Conservation (phyloP, 129 eudicot genomes). For the Flaveria bidentis region DNA sequence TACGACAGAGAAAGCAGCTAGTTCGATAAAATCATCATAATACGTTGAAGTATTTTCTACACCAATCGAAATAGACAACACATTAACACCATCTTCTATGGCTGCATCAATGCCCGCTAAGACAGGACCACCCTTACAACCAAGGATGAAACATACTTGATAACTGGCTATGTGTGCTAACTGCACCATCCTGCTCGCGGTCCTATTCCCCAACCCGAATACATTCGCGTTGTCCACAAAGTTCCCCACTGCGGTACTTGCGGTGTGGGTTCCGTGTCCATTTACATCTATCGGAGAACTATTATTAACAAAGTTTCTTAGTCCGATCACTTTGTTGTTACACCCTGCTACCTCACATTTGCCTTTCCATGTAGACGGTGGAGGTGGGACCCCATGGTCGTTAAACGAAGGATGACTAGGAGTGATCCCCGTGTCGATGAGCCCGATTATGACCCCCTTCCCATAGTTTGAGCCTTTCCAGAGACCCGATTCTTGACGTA, state of each 20-base stretch:
- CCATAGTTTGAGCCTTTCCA: slow-evolving; percentile 30
- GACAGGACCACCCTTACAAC: slow-evolving; percentile 30
- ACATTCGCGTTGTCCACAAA: slow-evolving; percentile 41
- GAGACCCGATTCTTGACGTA: slow-evolving; percentile 23
- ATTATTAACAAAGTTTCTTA: not conserved
- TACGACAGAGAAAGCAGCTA: too few species aligned
- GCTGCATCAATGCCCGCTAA: slow-evolving; percentile 54
- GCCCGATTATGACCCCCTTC: slow-evolving; percentile 31
- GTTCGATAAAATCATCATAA: too few species aligned
- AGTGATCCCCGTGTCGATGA: slow-evolving; percentile 31
- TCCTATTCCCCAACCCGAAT: slow-evolving; percentile 39
- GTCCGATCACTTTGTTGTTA: slow-evolving; percentile 33
- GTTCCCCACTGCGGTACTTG: slow-evolving; percentile 37
- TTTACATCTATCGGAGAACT: slow-evolving; percentile 24
- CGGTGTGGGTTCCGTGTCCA: slow-evolving; percentile 43
- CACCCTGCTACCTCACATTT: slow-evolving; percentile 25
- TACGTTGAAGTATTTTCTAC: not conserved
- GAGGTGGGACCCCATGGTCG: slow-evolving; percentile 35
- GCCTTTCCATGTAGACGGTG: slow-evolving; percentile 41
- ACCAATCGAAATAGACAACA: slow-evolving; percentile 52
- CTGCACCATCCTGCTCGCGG: slow-evolving; percentile 43
- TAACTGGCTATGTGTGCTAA: slow-evolving; percentile 39
- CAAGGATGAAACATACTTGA: slow-evolving; percentile 18
- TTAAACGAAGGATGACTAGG: slow-evolving; percentile 31
- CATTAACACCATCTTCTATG: slow-evolving; percentile 17